These are phyloP conservation scores for Sugiyamaella floridensis DNA, from an alignment of 805 yeast species.

Conservation along the genomic window DNA sequence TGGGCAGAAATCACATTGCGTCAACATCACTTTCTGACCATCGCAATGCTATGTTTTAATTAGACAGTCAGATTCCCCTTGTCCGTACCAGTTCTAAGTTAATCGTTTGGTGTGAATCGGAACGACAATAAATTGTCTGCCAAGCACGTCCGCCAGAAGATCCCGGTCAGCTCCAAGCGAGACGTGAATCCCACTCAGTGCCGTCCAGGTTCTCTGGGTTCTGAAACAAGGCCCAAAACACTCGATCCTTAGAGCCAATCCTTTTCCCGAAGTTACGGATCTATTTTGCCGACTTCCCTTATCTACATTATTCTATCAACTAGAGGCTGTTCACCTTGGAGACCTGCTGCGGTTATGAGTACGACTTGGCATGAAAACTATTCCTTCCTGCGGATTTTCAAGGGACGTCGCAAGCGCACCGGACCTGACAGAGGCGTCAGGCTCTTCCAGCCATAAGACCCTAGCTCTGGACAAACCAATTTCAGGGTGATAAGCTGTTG, in stretches of 20 bases:
- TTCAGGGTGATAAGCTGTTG: conserved; percentile 38
- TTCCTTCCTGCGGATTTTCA: conserved; percentile 38
- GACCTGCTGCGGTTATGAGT: conserved; percentile 42
- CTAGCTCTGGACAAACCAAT: conserved; percentile 38
- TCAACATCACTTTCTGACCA: conserved; percentile 41
- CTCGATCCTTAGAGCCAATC: conserved; percentile 40
- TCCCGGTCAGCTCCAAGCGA: conserved; percentile 5
- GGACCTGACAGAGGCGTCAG: conserved; percentile 34
- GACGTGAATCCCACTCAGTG: conserved; percentile 6
- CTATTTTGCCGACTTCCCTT: conserved; percentile 41
- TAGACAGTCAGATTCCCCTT: conserved; percentile 41
- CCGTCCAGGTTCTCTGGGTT: conserved; percentile 27
- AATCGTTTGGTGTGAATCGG: conserved; percentile 22
- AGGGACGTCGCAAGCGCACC: conserved; percentile 39
- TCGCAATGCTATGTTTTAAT: conserved; percentile 41
- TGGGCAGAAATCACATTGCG: conserved; percentile 43
- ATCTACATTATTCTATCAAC: conserved; percentile 40
- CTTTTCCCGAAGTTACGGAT: conserved; percentile 41
- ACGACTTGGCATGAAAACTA: conserved; percentile 38
- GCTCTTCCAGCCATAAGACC: conserved; percentile 38
- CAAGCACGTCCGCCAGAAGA: conserved; percentile 7
- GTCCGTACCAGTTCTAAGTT: conserved; percentile 28
- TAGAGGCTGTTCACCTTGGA: conserved; percentile 42
- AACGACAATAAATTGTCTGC: conserved; percentile 10
- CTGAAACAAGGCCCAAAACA: conserved; percentile 34